Evolutionary conservation across 495 filamentous ascomycete genomes (phyloP).

Genomic region (Neurospora sp.): DNA sequence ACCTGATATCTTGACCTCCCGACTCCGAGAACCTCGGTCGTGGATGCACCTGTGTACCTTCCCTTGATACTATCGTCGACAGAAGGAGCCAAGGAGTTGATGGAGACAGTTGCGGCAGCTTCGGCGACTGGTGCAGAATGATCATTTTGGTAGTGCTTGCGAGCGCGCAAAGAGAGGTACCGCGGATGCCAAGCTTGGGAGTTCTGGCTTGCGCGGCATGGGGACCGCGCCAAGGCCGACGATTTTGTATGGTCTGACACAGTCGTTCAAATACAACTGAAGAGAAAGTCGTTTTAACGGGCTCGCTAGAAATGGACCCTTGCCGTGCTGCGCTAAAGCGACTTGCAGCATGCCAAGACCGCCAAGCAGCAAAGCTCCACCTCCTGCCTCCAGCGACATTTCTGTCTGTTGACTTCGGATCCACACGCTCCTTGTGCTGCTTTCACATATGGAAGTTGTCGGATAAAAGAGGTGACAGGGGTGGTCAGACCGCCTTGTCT

Average conservation of each 20-base stretch:
- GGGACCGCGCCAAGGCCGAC: too few species aligned
- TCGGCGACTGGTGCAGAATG: not conserved
- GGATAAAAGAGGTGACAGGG: too few species aligned
- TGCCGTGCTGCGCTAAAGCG: not conserved
- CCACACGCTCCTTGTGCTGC: not conserved
- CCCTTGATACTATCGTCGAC: not conserved
- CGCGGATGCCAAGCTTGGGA: too few species aligned
- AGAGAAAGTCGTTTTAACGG: too few species aligned
- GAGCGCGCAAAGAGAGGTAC: too few species aligned
- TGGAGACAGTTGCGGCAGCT: not conserved
- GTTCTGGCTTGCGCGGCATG: too few species aligned
- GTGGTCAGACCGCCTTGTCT: too few species aligned
- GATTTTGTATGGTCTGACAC: too few species aligned
- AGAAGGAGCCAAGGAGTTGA: not conserved
- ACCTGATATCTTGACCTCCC: not conserved
- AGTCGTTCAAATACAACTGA: too few species aligned
- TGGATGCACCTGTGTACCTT: not conserved
- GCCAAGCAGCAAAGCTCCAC: not conserved
- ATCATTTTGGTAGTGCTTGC: too few species aligned
- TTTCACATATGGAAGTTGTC: not conserved
- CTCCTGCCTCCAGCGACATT: not conserved
- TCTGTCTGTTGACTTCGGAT: not conserved
- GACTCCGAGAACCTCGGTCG: not conserved
- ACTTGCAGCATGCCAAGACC: not conserved
- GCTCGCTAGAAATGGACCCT: not conserved